Evolutionary conservation across 2,329 filamentous ascomycete species (phyloP).

Genomic region (Byssothecium circinans): DNA sequence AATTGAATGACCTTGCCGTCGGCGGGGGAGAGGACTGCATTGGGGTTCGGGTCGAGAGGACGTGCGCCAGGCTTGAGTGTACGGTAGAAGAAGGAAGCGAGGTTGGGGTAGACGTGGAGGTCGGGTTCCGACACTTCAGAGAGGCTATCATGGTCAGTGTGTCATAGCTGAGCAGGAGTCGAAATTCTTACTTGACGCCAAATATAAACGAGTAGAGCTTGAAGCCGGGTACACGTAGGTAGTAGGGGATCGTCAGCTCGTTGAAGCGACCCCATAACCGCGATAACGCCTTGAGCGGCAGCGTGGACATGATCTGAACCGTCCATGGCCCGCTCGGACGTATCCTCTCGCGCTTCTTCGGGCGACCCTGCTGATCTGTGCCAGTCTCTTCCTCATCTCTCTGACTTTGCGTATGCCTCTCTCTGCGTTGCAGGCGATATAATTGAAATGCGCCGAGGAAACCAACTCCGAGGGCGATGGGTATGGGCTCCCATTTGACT

Average conservation of each 20-base stretch:
- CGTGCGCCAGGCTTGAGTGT: conserved; percentile 85
- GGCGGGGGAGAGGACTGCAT: conserved; percentile 81
- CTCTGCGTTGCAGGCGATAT: conserved; percentile 68
- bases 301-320: conserved; percentile 88
- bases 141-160: conserved; percentile 56
- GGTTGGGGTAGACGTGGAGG: conserved; percentile 85
- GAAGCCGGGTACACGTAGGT: conserved; percentile 84
- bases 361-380: conserved; percentile 45
- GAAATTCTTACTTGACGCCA: conserved; percentile 68
- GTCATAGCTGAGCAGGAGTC: background rate
- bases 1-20: conserved; percentile 92
- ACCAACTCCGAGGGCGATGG: conserved; percentile 79
- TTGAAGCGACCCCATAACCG: conserved; percentile 91
- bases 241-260: conserved; percentile 84
- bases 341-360: conserved; percentile 62
- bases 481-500: conserved; percentile 88
- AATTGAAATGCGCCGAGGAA: conserved; percentile 83
- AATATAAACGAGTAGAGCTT: conserved; percentile 89
- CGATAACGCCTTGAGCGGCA: conserved; percentile 88
- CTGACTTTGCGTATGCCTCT: conserved; percentile 47
- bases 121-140: conserved; percentile 86
- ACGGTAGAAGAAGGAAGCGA: conserved; percentile 96
- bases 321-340: conserved; percentile 88
- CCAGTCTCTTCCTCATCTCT: conserved; percentile 49
- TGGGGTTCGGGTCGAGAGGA: conserved; percentile 78